Base-by-base conservation (phyloP, 768 basidiomycete genomes). In the Pleurotus tuber-regium region DNA sequence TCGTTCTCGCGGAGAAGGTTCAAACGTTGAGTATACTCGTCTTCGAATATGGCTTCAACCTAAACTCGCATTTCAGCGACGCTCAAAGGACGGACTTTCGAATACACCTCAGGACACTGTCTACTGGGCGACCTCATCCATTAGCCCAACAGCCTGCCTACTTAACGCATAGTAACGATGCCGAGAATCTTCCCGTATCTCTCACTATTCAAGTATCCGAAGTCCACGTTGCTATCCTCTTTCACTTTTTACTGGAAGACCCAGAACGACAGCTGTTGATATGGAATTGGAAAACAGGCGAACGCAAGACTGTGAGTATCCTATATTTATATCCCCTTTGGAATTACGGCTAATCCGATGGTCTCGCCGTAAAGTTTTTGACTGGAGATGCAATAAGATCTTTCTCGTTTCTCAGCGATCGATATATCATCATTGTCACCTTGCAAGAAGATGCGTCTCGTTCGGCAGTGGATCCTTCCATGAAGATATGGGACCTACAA, bases 231-330 rank as follows among this genome's bases (percentile, higher is more conserved):
- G 81, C 73, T 9, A 63, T 87, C 33, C 67, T 81, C 4, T 79
- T 79, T 19, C 46, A 48, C 48, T 55, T 68, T 44, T 64, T 65
- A 51, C 52, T 52, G 7, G 68, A 66, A 31, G 53, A 50, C 5
- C 60, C 61, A 28, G 69, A 68, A 40, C 76, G 72, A 25, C 77
- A 82, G 56, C 61, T 87, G 10, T 65, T 76, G 19, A 66, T 84
- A 18, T 88, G 83, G 84, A 76, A 87, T 50, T 88, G 86, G 87
- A 79, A 78, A 59, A 81, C 76, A 3, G 82, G 82, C 4, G 57
- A 63, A 8, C 60, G 69, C 5, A 61, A 80, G 57, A 52, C 77
- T 55, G 85, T 87, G 58, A 69, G 78, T 69, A 18, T 12, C n/a
- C n/a, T n/a, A 26, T 44, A 39, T 60, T 25, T 54, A 18, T 4